Evolutionary conservation across 129 eudicot genomes (phyloP).

Genomic region (Flaveria ramosissima): DNA sequence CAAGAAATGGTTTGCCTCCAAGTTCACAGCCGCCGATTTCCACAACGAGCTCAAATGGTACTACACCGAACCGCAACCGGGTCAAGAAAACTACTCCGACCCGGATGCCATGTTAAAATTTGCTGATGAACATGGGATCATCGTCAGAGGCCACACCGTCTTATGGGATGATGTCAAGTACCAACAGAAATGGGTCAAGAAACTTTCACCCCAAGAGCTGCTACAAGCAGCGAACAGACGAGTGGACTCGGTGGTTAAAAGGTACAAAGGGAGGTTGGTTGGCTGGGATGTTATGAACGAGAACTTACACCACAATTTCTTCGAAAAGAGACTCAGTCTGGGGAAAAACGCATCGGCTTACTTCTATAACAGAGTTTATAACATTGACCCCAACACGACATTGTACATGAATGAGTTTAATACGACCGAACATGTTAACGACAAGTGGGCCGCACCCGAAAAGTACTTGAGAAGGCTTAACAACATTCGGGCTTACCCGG

Average conservation of each 20-base stretch:
- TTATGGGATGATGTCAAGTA: conserved; percentile 63
- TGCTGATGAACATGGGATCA: conserved; percentile 45
- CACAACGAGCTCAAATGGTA: conserved; percentile 50
- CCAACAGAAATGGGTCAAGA: conserved; percentile 54
- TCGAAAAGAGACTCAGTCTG: conserved; percentile 43
- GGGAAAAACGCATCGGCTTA: conserved; percentile 45
- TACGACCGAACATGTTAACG: conserved; percentile 56
- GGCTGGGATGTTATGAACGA: conserved; percentile 91
- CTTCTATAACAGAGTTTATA: conserved; percentile 34
- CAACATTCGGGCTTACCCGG: conserved; percentile 36
- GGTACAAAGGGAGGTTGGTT: conserved; percentile 54
- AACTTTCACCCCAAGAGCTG: conserved; percentile 38
- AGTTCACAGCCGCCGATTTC: conserved; percentile 49
- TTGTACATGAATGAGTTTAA: conserved; percentile 80
- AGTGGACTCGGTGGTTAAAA: conserved; percentile 40
- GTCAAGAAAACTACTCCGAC: conserved; percentile 40
- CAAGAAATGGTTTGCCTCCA: conserved; percentile 48
- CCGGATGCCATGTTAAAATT: conserved; percentile 56
- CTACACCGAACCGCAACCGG: conserved; percentile 31
- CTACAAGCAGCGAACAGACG: conserved; percentile 41
- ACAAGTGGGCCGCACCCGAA: conserved; percentile 33
- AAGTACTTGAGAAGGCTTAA: conserved; percentile 38
- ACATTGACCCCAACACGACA: conserved; percentile 35
- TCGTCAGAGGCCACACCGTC: conserved; percentile 75
- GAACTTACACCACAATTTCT: conserved; percentile 61